These are phyloP conservation scores for Phialophora verrucosa DNA, from an alignment of 2,329 filamentous ascomycete genomes.

Conservation along the genomic window DNA sequence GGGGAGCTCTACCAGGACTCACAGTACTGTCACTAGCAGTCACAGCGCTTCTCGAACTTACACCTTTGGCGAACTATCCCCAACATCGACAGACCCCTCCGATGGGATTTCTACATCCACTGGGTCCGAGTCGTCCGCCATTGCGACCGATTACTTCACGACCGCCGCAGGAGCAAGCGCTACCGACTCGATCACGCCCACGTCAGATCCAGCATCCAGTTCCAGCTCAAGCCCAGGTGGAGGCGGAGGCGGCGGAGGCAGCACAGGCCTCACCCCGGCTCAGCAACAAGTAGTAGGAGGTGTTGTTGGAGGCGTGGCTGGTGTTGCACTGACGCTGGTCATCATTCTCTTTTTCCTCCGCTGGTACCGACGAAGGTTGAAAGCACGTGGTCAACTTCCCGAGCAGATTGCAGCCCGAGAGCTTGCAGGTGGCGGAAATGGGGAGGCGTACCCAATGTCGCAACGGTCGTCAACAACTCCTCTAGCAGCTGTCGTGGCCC, in stretches of 20 bases:
- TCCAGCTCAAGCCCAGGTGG: conserved; percentile 36
- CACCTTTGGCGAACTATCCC: conserved; percentile 28
- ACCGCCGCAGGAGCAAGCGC: conserved; percentile 10
- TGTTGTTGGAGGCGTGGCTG: conserved; percentile 67
- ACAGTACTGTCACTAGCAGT: conserved; percentile 4
- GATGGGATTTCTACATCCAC: conserved; percentile 1
- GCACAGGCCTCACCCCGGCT: conserved; percentile 40
- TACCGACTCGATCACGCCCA: conserved; percentile 23
- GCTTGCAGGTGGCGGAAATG: conserved; percentile 27
- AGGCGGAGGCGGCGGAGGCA: conserved; percentile 28
- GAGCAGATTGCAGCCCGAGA: conserved; percentile 38
- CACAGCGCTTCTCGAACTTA: conserved; percentile 18
- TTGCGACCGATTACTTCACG: conserved; percentile 11
- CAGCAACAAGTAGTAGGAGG: conserved; percentile 64
- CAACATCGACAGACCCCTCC: conserved; percentile 20
- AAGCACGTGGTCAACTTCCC: conserved; percentile 39
- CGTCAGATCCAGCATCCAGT: conserved; percentile 29
- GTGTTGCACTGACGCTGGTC: conserved; percentile 58
- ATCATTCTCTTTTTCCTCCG: conserved; percentile 60
- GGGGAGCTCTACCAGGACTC: conserved; percentile 13
- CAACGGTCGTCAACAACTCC: conserved; percentile 48
- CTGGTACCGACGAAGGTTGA: conserved; percentile 54
- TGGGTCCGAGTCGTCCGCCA: background rate
- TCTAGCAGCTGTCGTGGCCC: conserved; percentile 48
- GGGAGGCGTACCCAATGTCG: conserved; percentile 41